Base-by-base conservation (phyloP, 1,284 basidiomycete species). In the Tylopilus sp. region DNA sequence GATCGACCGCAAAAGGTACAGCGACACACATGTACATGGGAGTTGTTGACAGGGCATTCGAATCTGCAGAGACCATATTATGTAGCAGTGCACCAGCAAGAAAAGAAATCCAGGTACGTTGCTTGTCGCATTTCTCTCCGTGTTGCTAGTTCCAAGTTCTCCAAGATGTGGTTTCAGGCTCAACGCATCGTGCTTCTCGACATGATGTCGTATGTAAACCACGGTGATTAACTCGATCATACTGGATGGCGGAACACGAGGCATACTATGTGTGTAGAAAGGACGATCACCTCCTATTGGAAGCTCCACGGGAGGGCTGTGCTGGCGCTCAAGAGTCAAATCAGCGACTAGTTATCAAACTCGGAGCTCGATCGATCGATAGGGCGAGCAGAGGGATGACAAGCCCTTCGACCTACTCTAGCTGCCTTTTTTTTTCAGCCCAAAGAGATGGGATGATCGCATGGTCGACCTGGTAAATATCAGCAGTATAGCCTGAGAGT, bases 181-280 rank as follows among this genome's bases (percentile, higher is more conserved):
- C 3, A 18, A 10, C 16, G 16, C 16, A 35, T 39, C 19, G 29
- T 23, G 6, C 6, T 23, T 18, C 25, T 23, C 21, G 15, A 53
- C 44, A 28, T 28, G 35, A 18, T 21, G 3, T 16, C 4, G 37
- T 28, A 34, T 37, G 30, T 42, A 37, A 34, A 13, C n/a, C n/a
- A 21, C 42, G 55, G 55, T 37, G 31, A 55, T 55, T 47, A 56
- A 54, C 1, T 9, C 16, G 19, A 25, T 41, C 41, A 19, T 16
- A 42, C 49, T 16, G 44, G 37, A 44, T 54, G 41, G 54, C n/a
- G 2, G 43, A 28, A 44, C 53, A 54, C 18, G 55, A 54, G 53
- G 53, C 4, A 6, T 41, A 13, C 25, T 13, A 19, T 35, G 35
- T 7, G 36, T 37, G 12, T 12, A 21, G 9, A 1, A 23, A n/a